Conservation (phyloP, 495 filamentous ascomycete genomes). For the Lepraria neglecta region DNA sequence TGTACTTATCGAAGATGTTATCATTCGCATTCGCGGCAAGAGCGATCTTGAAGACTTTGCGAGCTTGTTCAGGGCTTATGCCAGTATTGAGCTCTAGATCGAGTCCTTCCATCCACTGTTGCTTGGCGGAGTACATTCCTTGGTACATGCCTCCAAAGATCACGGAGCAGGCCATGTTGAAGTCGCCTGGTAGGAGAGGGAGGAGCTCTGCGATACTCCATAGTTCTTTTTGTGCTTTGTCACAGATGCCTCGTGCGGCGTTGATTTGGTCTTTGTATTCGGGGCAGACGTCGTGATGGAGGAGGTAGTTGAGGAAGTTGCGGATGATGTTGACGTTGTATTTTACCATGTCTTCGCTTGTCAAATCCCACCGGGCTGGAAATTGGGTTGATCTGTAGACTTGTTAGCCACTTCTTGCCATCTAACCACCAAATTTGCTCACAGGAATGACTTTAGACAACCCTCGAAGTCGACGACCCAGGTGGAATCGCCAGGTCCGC, state of each 20-base stretch:
- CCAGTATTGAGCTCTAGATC: constrained; percentile 26
- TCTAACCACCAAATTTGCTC: constrained; percentile 25
- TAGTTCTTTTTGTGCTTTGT: constrained; percentile 60
- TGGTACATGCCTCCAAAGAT: constrained; percentile 50
- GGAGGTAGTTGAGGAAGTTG: constrained; percentile 86
- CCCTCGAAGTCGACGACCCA: constrained; percentile 76
- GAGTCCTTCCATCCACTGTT: constrained; percentile 35
- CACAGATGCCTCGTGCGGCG: constrained; percentile 60
- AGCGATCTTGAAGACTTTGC: constrained; percentile 40
- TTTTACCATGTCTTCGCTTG: constrained; percentile 45
- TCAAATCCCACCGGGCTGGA: constrained; percentile 40
- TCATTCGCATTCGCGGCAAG: constrained; percentile 40
- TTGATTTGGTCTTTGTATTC: constrained; percentile 65
- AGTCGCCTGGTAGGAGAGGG: constrained; percentile 57
- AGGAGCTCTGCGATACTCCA: constrained; percentile 47
- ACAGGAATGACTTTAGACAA: constrained; percentile 76
- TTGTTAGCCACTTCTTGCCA: neutral
- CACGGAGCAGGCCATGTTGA: constrained; percentile 63
- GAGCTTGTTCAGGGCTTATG: constrained; percentile 37
- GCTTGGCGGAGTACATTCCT: constrained; percentile 30
- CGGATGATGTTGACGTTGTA: constrained; percentile 55
- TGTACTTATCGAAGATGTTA: constrained; percentile 34
- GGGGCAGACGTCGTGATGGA: constrained; percentile 76
- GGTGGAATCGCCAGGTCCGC: constrained; percentile 38
- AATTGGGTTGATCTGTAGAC: constrained; percentile 42